A percentile compares a stretch with the other conserved stretches of the same genome.
phyloP scores from a whole-genome alignment of 2,329 filamentous ascomycete genomes.

The Alternaria hordeiaustralica region DNA sequence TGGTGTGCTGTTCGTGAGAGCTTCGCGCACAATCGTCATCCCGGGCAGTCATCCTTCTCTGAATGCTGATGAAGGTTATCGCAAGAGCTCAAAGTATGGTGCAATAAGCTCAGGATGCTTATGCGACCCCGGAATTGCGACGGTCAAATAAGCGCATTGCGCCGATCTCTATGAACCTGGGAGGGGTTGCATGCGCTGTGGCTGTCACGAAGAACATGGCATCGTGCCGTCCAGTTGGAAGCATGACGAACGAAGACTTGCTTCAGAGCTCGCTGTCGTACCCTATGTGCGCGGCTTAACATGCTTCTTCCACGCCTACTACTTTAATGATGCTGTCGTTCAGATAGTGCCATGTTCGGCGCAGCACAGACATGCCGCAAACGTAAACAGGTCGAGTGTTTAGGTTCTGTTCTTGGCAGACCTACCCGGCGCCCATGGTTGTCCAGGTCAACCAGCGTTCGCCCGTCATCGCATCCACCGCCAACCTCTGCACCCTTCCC shows the following conservation, averaged over 20 bases:
- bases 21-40: conserved; percentile 22
- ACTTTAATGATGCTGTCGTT: not conserved
- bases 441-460: conserved; percentile 28
- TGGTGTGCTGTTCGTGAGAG: conserved; percentile 27
- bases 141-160: not conserved
- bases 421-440: conserved; percentile 12
- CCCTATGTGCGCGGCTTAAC: not conserved
- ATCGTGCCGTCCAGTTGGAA: not conserved
- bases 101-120: not conserved
- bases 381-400: conserved; percentile 35
- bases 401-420: conserved; percentile 33
- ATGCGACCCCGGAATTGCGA: not conserved
- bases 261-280: not conserved
- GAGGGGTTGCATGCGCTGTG: conserved; percentile 9
- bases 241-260: conserved; percentile 1
- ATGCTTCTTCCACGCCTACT: not conserved
- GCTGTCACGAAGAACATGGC: not conserved
- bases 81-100: not conserved
- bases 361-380: conserved; percentile 7
- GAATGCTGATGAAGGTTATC: not conserved
- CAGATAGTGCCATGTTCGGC: not conserved
- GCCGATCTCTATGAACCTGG: not conserved
- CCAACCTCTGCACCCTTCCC: conserved; percentile 42
- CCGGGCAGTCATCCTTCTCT: not conserved
- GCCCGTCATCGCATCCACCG: conserved; percentile 25